Base-by-base conservation (phyloP, 495 filamentous ascomycete genomes). In the Penicillium pulvis region DNA sequence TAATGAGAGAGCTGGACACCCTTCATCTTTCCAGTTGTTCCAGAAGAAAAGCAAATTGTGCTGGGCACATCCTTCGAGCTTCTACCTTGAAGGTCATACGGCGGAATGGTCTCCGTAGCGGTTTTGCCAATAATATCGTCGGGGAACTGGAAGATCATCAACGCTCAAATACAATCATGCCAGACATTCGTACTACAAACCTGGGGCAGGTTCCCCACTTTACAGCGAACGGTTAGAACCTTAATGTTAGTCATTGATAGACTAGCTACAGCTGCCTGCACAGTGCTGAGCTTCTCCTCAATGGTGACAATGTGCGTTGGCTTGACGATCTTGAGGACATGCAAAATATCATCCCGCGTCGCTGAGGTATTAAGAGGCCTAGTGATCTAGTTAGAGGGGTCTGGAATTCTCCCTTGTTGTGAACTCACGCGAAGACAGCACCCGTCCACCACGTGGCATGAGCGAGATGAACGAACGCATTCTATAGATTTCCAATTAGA, bases 401-500 rank as follows among this genome's bases (percentile, higher is more conserved):
- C 16, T 31, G 19, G 10, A 5, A 20, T 42, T 44, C n/a, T 43
- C 20, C n/a, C 8, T 0, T 20, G 17, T 36, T 8, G 9, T 49
- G 31, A 2, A 57, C 55, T 31, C 23, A 57, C 55, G 46, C 55
- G 31, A 57, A 57, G 26, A 57, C 20, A 43, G 55, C 55, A 42
- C 55, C 55, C 8, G 55, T 33, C 55, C 55, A 57, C 55, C 55
- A 57, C 2, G 55, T 57, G 11, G 55, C 55, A 57, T 57, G 55
- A 43, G 55, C 55, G 6, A 57, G 55, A 44, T 43, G 55, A 17
- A 57, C 55, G 24, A 57, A 57, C 4, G 55, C 55, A 44, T 57
- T 57, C 55, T 57, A 43, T 23, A 23, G 20, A 31, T 14, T 14
- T 44, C 20, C 16, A 57, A 51, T 51, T 30, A 57, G 55, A 57